phyloP scores from a whole-genome alignment of 805 yeast species.

The Lachancea kluyveri region DNA sequence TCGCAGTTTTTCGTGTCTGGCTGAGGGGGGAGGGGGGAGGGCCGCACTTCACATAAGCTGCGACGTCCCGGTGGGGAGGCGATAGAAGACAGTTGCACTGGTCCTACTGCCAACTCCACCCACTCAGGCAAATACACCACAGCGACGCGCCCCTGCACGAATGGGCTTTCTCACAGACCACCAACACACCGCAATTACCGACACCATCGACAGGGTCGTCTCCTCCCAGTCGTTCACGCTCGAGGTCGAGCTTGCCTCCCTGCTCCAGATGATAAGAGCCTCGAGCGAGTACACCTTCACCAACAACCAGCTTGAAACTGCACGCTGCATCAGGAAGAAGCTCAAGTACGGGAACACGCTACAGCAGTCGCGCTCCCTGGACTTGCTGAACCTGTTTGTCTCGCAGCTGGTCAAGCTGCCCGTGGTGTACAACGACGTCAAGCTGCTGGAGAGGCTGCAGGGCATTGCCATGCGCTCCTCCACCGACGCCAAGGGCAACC shows the following conservation, averaged over 20 bases:
- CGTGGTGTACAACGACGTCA: constrained; percentile 58
- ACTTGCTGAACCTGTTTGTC: constrained; percentile 50
- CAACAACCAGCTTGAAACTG: constrained; percentile 61
- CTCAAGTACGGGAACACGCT: constrained; percentile 71
- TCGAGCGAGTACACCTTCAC: constrained; percentile 24
- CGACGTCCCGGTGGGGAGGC: too few species aligned
- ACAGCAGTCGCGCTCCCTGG: constrained; percentile 67
- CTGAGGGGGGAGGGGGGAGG: too few species aligned
- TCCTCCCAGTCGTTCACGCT: constrained; percentile 25
- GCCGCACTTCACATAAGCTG: too few species aligned
- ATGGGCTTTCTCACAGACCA: constrained; percentile 57
- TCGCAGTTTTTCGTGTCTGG: too few species aligned
- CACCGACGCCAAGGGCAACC: constrained; percentile 30
- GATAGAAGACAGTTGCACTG: too few species aligned
- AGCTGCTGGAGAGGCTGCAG: constrained; percentile 57
- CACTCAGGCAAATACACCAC: too few species aligned
- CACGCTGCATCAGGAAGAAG: constrained; percentile 83
- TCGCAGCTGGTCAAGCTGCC: constrained; percentile 30
- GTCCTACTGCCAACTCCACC: too few species aligned
- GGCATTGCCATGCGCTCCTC: constrained; percentile 16
- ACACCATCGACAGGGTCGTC: constrained; percentile 49
- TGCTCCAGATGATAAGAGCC: constrained; percentile 34
- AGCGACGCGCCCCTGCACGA: too few species aligned
- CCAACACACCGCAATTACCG: constrained; percentile 66
- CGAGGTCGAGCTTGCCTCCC: constrained; percentile 31